A percentile compares a stretch with the other conserved stretches of the same genome.
Conservation (phyloP, 2,329 filamentous ascomycete species). For the Monascus ruber region DNA sequence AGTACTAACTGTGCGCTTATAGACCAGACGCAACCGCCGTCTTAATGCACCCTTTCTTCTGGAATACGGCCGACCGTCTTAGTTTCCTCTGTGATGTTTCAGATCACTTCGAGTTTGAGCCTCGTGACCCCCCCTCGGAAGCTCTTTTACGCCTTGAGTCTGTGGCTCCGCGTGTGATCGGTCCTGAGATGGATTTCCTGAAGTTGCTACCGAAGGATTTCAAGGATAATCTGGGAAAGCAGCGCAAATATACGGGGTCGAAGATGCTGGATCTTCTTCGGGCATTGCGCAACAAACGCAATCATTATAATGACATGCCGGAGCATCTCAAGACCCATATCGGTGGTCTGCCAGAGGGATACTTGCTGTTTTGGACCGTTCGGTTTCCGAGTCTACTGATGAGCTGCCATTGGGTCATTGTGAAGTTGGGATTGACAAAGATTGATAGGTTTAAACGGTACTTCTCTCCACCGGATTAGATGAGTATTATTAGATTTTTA, state of each 20-base stretch:
- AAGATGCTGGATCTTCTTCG: slow-evolving; percentile 76
- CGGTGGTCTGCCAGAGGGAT: slow-evolving; percentile 65
- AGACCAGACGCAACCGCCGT: slow-evolving; percentile 64
- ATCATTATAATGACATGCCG: slow-evolving; percentile 95
- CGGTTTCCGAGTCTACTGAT: slow-evolving; percentile 70
- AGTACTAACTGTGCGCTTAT: slow-evolving; percentile 6
- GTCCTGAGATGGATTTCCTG: slow-evolving; percentile 64
- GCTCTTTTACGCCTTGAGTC: slow-evolving; percentile 51
- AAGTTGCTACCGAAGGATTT: slow-evolving; percentile 65
- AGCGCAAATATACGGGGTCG: slow-evolving; percentile 83
- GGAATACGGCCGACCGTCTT: slow-evolving; percentile 77
- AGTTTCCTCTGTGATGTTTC: slow-evolving; percentile 93
- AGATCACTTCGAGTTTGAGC: slow-evolving; percentile 91
- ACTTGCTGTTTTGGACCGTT: slow-evolving; percentile 71
- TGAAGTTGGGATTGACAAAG: slow-evolving; percentile 47
- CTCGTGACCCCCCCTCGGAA: slow-evolving; percentile 65
- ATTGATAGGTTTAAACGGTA: slow-evolving; percentile 33
- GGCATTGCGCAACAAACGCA: slow-evolving; percentile 88
- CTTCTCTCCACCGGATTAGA: slow-evolving; percentile 26
- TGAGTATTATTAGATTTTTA: background rate
- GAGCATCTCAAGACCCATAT: slow-evolving; percentile 63
- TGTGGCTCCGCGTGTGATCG: slow-evolving; percentile 32
- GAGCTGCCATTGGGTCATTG: slow-evolving; percentile 64
- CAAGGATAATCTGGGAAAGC: slow-evolving; percentile 80
- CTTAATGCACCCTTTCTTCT: slow-evolving; percentile 94